phyloP scores from a whole-genome alignment of 768 basidiomycete genomes.

The Russula griseocarnosa region DNA sequence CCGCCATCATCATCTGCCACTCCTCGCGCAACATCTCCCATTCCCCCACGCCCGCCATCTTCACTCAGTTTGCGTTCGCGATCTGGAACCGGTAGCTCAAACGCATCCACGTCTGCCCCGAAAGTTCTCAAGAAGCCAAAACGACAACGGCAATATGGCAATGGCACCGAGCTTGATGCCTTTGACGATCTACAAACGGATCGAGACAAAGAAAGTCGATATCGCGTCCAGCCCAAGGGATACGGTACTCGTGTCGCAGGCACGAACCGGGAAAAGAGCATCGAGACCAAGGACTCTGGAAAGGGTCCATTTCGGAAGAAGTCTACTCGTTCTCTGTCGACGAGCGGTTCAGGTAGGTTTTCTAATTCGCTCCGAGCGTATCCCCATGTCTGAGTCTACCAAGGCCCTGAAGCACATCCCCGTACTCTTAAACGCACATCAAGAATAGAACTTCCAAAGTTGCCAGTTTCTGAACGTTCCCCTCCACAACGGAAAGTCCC shows the following conservation, averaged over 20 bases:
- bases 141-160: slow-evolving; percentile 70
- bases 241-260: slow-evolving; percentile 60
- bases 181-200: slow-evolving; percentile 87
- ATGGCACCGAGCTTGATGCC: slow-evolving; percentile 85
- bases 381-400: slow-evolving; percentile 23
- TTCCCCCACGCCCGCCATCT: slow-evolving; percentile 56
- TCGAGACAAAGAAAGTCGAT: slow-evolving; percentile 73
- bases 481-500: slow-evolving; percentile 51
- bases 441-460: slow-evolving; percentile 51
- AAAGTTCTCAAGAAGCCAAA: slow-evolving; percentile 75
- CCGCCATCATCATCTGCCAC: slow-evolving; percentile 40
- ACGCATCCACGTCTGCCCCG: slow-evolving; percentile 48
- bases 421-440: slow-evolving; percentile 50
- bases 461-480: slow-evolving; percentile 30
- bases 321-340: slow-evolving; percentile 45
- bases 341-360: slow-evolving; percentile 36
- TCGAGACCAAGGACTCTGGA: slow-evolving; percentile 40
- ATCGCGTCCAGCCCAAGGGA: slow-evolving; percentile 70
- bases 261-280: slow-evolving; percentile 44
- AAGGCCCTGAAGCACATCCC: slow-evolving; percentile 20
- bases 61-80: slow-evolving; percentile 43
- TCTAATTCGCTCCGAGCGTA: slow-evolving; percentile 31
- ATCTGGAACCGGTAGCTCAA: slow-evolving; percentile 34
- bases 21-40: slow-evolving; percentile 55
- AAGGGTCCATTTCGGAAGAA: slow-evolving; percentile 60